Evolutionary conservation across 2,329 filamentous ascomycete genomes (phyloP), one percentile per base, ranked within the genome.

Genomic region (Setomelanomma holmii): DNA sequence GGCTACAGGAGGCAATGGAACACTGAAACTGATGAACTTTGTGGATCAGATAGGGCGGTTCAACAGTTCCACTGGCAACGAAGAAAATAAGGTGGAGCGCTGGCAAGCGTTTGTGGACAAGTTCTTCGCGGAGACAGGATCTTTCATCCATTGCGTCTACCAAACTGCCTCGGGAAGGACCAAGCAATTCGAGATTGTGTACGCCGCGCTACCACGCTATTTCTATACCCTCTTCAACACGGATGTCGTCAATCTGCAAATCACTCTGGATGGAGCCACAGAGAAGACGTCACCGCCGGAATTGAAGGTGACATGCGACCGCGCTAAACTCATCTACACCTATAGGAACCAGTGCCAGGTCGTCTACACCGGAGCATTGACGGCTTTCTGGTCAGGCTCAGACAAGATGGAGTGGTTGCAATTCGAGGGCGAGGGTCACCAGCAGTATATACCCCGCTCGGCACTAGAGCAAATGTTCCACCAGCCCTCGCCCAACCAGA

Each of bases 191-290:
- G 93, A 97, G 71, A 91, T 98, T 42, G 85, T 88, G 2, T 90
- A 86, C 52, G 85, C 92, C 3, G 90, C 90, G 1, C 81, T 99
- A 40, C 86, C 93, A 27, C 87, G 93, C 66, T 98, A 95, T 74
- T 97, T 96, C 72, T 86, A 89, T 65, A 93, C 91, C 0, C 89
- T 96, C 66, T 97, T 95, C 71, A 88, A 89, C 51, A 93, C 91
- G 55, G 93, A 73, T 12, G 87, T 97, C 49, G 89, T 85, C 63
- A 90, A 87, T 48, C 90, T 98, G 64, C 91, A 96, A 72, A 84
- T 98, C 70, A 86, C 92, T 19, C 83, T 96, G 65, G 92, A 96
- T 63, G 87, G 86, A 33, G 78, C 83, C 14, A 78, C 76, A 22
- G 85, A 89, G 61, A 80, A 76, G 33, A 76, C 79, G 39, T 73